Evolutionary conservation across 2,329 filamentous ascomycete species (phyloP).

Genomic region (Colletotrichum liaoningense): DNA sequence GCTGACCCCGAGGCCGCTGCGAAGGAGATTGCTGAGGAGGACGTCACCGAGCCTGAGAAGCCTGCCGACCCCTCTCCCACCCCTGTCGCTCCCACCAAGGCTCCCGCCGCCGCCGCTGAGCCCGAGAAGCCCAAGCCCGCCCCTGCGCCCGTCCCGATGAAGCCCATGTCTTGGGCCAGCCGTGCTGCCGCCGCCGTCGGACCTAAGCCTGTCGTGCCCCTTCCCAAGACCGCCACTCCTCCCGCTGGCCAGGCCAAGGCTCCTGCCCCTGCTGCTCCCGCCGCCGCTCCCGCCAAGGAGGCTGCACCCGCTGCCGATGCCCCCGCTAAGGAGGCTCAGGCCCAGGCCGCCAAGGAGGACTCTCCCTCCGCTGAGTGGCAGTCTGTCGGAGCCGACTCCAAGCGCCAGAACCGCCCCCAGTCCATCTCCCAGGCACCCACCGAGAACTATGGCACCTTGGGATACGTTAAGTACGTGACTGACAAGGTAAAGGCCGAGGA

Average conservation of each 20-base stretch:
- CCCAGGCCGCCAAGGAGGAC: constrained; percentile 60
- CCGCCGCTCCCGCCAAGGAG: constrained; percentile 57
- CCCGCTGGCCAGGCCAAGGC: constrained; percentile 64
- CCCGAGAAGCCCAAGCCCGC: constrained; percentile 56
- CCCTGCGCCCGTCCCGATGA: constrained; percentile 63
- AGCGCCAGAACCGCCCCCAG: constrained; percentile 83
- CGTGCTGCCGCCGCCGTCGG: constrained; percentile 69
- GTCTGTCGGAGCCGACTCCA: constrained; percentile 84
- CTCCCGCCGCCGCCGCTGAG: constrained; percentile 54
- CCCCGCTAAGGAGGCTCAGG: constrained; percentile 49
- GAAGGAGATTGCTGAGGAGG: constrained; percentile 66
- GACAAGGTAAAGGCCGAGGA: constrained; percentile 85
- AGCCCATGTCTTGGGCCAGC: constrained; percentile 82
- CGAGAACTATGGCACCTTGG: constrained; percentile 82
- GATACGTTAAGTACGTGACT: constrained; percentile 95
- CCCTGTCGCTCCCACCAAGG: constrained; percentile 55
- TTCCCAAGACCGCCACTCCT: constrained; percentile 68
- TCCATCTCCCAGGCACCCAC: constrained; percentile 67
- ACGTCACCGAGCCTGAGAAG: constrained; percentile 69
- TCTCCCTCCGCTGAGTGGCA: constrained; percentile 80
- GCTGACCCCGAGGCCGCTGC: constrained; percentile 62
- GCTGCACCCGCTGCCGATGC: constrained; percentile 53
- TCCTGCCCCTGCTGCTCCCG: constrained; percentile 57
- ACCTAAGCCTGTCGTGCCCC: constrained; percentile 61
- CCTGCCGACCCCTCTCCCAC: constrained; percentile 72